Evolutionary conservation across 768 basidiomycete genomes (phyloP).

Genomic region (Saitozyma sp.): DNA sequence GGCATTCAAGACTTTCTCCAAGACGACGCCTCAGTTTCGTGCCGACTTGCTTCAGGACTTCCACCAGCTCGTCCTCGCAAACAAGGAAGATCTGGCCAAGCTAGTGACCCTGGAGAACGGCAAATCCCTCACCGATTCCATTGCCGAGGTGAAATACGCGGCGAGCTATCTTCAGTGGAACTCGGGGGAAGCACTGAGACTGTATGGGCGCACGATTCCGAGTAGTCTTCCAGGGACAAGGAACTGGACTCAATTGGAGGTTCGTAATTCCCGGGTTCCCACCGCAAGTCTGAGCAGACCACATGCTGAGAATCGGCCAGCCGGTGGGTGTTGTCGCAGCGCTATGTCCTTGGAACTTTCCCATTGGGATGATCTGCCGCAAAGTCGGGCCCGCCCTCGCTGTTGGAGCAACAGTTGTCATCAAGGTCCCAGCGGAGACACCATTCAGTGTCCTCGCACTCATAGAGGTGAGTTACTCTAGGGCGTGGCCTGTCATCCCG

Average conservation of each 20-base stretch:
- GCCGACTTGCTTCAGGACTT: constrained; percentile 82
- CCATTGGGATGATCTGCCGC: constrained; percentile 71
- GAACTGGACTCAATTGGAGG: constrained; percentile 91
- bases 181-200: constrained; percentile 90
- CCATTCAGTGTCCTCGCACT: constrained; percentile 90
- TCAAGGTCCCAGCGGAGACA: constrained; percentile 93
- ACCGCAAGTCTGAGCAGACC: no score
- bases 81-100: constrained; percentile 80
- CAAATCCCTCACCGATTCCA: constrained; percentile 79
- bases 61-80: constrained; percentile 72
- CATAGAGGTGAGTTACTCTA: constrained; percentile 63
- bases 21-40: constrained; percentile 78
- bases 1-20: constrained; percentile 82
- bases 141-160: constrained; percentile 77
- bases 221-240: constrained; percentile 67
- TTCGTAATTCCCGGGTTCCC: constrained; percentile 53
- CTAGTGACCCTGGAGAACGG: constrained; percentile 93
- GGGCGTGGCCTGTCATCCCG: no score
- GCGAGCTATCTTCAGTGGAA: constrained; percentile 38
- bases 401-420: constrained; percentile 92
- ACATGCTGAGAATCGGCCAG: constrained; percentile 67
- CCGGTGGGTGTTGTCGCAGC: constrained; percentile 59
- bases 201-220: constrained; percentile 89
- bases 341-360: constrained; percentile 70
- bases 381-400: constrained; percentile 63